Base-by-base conservation (phyloP, 192 early-diverging fungal species). In the Umbelopsis sp. region DNA sequence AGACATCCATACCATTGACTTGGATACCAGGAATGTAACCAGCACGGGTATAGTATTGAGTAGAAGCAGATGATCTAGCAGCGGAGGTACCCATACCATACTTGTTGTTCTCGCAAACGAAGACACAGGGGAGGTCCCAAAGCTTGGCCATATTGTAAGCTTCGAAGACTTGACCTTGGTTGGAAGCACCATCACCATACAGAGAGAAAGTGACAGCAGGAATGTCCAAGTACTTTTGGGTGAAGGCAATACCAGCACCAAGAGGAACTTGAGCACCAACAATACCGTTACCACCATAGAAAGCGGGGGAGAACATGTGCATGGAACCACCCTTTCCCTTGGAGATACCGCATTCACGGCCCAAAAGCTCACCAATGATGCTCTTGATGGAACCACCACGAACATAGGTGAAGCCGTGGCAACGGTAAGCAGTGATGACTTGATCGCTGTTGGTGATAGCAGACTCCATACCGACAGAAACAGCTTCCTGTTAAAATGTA, bases 111-210 rank as follows among this genome's bases (percentile, higher is more conserved):
- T 99, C 97, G 85, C 97, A 99, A 20, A 93, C 95, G 82, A 96
- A 99, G 64, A 94, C 89, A 66, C 87, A 84, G 15, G 97, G 96
- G 64, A 97, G 86, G 64, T 92, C 88, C 97, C 96, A 99, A 45
- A 99, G 87, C 89, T 96, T 95, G 78, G 97, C 92, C 94, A 99
- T 99, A 87, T 99, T 97, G 88, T 92, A 99, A 41, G 97, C 90
- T 85, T 99, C 97, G 75, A 99, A 97, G 52, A 97, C 95, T 83
- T 99, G 97, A 69, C 97, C 96, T 85, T 99, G 95, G 87, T 97
- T 97, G 16, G 96, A 90, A 11, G 97, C 97, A 73, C 97, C 97
- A 83, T 99, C 97, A 76, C 97, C 97, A 74, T 97, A 99, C 22
- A 99, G 85, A 61, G 94, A 76, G 74, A 97, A 92, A 18, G 94